Base-by-base conservation (phyloP, 2,329 filamentous ascomycete species). In the Trichoderma pleuroti region DNA sequence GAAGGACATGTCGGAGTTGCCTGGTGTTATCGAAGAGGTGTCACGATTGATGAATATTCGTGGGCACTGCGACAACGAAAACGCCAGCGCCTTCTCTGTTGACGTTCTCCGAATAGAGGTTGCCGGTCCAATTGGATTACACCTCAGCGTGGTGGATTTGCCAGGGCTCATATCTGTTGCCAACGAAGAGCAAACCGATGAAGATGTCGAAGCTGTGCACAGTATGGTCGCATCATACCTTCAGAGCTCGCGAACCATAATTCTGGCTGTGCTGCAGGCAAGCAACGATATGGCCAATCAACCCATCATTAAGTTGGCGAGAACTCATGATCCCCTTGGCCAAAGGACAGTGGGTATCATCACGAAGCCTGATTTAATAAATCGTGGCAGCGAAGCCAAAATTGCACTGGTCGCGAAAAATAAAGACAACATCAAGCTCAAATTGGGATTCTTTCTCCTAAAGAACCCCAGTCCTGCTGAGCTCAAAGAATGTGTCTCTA, bases 81-180 rank as follows among this genome's bases (percentile, higher is more conserved):
- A 32, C 4, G 24, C 30, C 14, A 24, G 36, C 18, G 34, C 64
- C 9, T 67, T 67, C 1, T 49, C 64, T 3, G 34, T 21, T 1
- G 64, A 67, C n/a, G 52, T 14, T 4, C 64, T 67, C 12, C 64
- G 64, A 5, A 67, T 67, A 46, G 64, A 70, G 6, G 30, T 70
- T 0, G 2, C 12, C 12, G 61, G 68, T 3, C 42, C 68, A 7
- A 70, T 42, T 36, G 59, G 61, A 11, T 14, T 64, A 14, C 34
- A 70, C 18, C 61, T 70, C 26, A 70, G 34, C 7, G 61, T 70
- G 16, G 61, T 70, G 2, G 68, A 70, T 26, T 24, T 69, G 24
- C 57, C 67, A 5, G 67, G 67, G 11, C 67, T 69, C 3, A 67
- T 67, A 42, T 67, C 34, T 4, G 36, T 30, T 11, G 2, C 64